Evolutionary conservation across 306 rosid genomes (phyloP), one percentile per base, ranked within the genome.

Genomic region (Sicyos baderoa): DNA sequence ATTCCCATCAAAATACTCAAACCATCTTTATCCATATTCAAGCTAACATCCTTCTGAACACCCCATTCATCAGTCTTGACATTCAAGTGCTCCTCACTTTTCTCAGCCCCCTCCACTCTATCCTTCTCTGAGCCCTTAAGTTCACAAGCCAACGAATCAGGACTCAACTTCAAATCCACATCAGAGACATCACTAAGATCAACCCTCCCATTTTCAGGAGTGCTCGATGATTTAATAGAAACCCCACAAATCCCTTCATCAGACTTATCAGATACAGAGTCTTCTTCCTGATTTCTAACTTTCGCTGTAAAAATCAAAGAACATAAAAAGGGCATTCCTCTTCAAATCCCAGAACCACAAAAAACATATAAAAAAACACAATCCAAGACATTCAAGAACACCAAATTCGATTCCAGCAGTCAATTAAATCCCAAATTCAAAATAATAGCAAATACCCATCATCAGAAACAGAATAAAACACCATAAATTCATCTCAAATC

Each of bases 211-310:
- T 78, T 89, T 56, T 85, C 84, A 32, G 77, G 76, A 19, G 86
- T 82, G 80, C 61, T 77, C 40, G 54, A 87, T 69, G 85, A 76
- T 70, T 80, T 73, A 21, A 70, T 82, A 65, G 77, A 72, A 82
- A 70, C 84, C 52, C 77, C 86, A 56, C 67, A 81, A 64, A 68
- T 76, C 75, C 73, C 90, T 75, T 90, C 96, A 27, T 86, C 99
- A 7, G 86, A 83, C 37, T 80, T 79, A 78, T 80, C 88, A 45
- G 87, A 85, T 71, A 81, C 69, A 77, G 75, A 61, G 45, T 85
- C 91, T 70, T 80, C 89, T 16, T 78, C 95, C 68, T 67, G 78
- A 77, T 82, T 83, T 72, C 82, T 79, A 62, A 59, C 75, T 76
- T 86, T 90, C 16, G 91, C 99, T 94, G 89, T 79, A 63, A 84